A percentile compares a stretch with the other conserved stretches of the same genome.
Conservation (phyloP, 495 filamentous ascomycete species). For the Sordaria brevicollis region DNA sequence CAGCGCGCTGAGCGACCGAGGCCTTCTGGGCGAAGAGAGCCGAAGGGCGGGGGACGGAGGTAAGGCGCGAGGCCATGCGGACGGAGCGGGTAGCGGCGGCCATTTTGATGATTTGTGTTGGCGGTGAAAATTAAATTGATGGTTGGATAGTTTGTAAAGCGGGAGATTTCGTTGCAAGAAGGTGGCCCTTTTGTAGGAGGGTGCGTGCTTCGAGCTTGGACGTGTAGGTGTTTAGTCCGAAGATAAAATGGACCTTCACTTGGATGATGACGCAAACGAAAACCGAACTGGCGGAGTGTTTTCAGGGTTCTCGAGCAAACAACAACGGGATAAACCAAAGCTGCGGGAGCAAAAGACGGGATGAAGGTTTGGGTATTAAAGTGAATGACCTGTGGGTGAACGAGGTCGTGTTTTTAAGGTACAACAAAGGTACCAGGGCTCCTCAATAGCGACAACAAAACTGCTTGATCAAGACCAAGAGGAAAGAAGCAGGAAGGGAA, state of each 20-base stretch:
- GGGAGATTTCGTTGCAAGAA: not conserved
- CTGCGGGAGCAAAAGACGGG: not conserved
- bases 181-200: not conserved
- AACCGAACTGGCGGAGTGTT: not conserved
- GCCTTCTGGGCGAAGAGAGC: constrained; percentile 3
- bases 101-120: constrained; percentile 24
- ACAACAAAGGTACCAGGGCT: constrained; percentile 24
- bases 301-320: not conserved
- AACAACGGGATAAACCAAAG: not conserved
- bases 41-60: constrained; percentile 23
- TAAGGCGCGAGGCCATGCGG: constrained; percentile 22
- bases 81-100: constrained; percentile 26
- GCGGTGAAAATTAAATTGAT: not conserved
- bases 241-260: not conserved
- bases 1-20: constrained; percentile 20
- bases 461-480: constrained; percentile 10
- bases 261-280: not conserved
- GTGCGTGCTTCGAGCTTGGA: not conserved
- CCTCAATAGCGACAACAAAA: constrained; percentile 33
- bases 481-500: not conserved
- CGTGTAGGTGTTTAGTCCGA: not conserved
- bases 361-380: not conserved
- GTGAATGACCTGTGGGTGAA: not conserved
- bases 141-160: not conserved
- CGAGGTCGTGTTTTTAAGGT: constrained; percentile 14